Evolutionary conservation across 75 land plant species (phyloP), one percentile per base, ranked within the genome.

Genomic region (Pinus taeda): DNA sequence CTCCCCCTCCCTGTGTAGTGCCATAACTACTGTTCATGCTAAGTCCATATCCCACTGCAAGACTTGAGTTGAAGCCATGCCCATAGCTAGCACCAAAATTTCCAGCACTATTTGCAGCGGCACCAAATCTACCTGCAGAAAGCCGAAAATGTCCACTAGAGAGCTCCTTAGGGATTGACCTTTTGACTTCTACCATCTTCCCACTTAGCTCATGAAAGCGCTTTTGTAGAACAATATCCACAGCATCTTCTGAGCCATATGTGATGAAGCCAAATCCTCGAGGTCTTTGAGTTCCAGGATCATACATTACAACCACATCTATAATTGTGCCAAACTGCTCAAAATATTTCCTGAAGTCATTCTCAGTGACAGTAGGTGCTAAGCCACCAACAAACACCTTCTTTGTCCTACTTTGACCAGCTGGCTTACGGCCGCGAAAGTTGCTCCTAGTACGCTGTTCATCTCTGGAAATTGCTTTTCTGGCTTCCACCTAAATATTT

Each of bases 191-290:
- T 75, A 97, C 99, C 90, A 91, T 86, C 79, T 97, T 97, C 3
- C 92, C 99, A 78, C 91, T 97, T 17, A 97, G 93, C 78, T 97
- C 95, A 83, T 94, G 99, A 80, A 97, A 94, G 22, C 93, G 88
- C 75, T 91, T 94, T 55, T 75, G 72, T 63, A 97, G 72, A 18
- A 91, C 99, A 65, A 81, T 90, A 11, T 97, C 99, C 67, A 97
- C 95, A 36, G 93, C 89, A 75, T 97, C 98, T 79, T 97, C 95
- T n/a, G 93, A 89, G 77, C 91, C 99, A 81, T 80, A 97, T 69
- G 95, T 96, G 62, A 95, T 89, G 79, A 87, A 87, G 65, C 87
- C 89, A 85, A 87, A 87, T 53, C 89, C 89, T 15, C 89, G 72
- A 73, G 89, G 87, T 66, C 89, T 81, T 73, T 87, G 89, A 61